These are phyloP conservation scores for Plasmopara muralis DNA, from an alignment of 352 stramenopile species.

Conservation along the genomic window DNA sequence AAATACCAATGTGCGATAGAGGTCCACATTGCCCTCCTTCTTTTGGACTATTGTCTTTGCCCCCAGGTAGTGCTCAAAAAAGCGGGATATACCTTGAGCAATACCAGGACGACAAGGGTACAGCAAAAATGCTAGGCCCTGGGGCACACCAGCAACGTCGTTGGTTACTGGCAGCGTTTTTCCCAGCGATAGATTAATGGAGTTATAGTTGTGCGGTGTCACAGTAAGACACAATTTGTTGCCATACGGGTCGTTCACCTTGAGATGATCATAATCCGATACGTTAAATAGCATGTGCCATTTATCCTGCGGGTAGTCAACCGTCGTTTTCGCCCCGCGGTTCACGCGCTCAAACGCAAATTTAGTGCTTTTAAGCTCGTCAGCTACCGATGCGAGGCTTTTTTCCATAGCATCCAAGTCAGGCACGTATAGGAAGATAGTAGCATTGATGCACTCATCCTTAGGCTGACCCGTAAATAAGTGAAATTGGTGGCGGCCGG, in stretches of 20 bases:
- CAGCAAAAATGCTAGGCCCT: constrained; percentile 53
- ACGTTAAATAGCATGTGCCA: constrained; percentile 50
- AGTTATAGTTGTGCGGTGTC: constrained; percentile 52
- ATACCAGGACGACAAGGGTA: constrained; percentile 54
- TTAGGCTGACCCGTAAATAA: constrained; percentile 56
- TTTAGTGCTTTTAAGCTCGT: constrained; percentile 45
- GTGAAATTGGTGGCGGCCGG: constrained; percentile 60
- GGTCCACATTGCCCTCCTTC: constrained; percentile 29
- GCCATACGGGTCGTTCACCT: constrained; percentile 51
- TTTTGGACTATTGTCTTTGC: constrained; percentile 43
- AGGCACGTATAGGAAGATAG: constrained; percentile 56
- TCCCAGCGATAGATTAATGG: constrained; percentile 50
- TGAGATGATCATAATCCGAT: constrained; percentile 50
- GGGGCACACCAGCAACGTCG: constrained; percentile 34
- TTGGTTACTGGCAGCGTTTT: constrained; percentile 41
- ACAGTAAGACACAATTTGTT: constrained; percentile 51
- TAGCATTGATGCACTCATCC: constrained; percentile 48
- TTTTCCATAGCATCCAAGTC: constrained; percentile 51
- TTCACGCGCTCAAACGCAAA: constrained; percentile 51
- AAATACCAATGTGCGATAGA: constrained; percentile 39
- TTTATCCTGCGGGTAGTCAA: constrained; percentile 41
- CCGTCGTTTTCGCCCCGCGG: constrained; percentile 39
- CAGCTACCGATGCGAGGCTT: constrained; percentile 34
- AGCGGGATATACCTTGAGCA: constrained; percentile 48
- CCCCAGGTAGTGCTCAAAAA: constrained; percentile 63